phyloP scores from a whole-genome alignment of 78 protist species.

The Chrysochromulina tobinii region DNA sequence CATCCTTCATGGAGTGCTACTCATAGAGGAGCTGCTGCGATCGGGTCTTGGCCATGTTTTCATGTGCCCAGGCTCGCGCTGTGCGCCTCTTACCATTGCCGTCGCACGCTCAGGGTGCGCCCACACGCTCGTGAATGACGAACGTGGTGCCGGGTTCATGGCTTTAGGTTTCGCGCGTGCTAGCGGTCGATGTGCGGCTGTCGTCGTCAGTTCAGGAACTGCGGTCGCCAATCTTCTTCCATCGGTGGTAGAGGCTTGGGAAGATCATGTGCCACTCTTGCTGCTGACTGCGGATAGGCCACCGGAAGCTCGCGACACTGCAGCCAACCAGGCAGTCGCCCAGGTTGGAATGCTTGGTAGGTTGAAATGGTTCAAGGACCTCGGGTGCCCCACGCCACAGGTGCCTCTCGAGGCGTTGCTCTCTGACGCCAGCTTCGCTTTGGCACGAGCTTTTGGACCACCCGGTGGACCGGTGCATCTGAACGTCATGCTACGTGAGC shows the following conservation, averaged over 20 bases:
- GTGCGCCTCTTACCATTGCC: constrained; percentile 26
- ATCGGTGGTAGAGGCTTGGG: constrained; percentile 23
- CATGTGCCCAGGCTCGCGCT: constrained; percentile 42
- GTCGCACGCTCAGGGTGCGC: neutral
- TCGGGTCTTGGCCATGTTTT: neutral
- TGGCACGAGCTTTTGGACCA: neutral
- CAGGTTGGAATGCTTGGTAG: constrained; percentile 25
- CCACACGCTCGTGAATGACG: constrained; percentile 6
- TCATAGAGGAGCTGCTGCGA: constrained; percentile 39
- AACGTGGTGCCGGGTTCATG: constrained; percentile 33
- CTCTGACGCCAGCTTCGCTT: constrained; percentile 30
- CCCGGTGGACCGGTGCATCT: constrained; percentile 43
- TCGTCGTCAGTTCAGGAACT: constrained; percentile 39
- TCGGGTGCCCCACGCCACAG: neutral
- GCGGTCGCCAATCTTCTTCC: constrained; percentile 43
- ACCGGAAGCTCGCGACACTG: constrained; percentile 26
- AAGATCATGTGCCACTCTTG: constrained; percentile 15
- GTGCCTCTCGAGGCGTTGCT: neutral
- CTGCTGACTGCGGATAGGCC: constrained; percentile 48
- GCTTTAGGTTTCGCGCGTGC: constrained; percentile 38
- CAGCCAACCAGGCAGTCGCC: constrained; percentile 33
- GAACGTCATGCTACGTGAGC: constrained; percentile 34
- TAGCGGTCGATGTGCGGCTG: neutral
- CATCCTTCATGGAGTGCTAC: neutral
- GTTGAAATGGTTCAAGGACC: constrained; percentile 14